Evolutionary conservation across 2,329 filamentous ascomycete genomes (phyloP).

Genomic region (Xylariaceae sp.): DNA sequence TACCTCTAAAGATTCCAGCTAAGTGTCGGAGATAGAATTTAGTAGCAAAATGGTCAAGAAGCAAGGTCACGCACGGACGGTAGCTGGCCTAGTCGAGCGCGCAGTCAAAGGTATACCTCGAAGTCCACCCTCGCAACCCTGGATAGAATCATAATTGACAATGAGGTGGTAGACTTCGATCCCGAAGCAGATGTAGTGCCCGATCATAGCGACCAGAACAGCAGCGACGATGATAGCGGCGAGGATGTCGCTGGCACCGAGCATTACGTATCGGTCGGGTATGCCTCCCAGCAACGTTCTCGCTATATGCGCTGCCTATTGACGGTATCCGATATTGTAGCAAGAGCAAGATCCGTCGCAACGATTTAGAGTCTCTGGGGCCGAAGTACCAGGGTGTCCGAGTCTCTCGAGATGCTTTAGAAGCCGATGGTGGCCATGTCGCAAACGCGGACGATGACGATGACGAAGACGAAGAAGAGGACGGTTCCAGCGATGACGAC

Average conservation of each 20-base stretch:
- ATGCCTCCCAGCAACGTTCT: conserved; percentile 18
- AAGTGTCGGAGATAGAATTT: neutral
- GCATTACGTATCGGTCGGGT: conserved; percentile 61
- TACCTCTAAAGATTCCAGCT: conserved; percentile 11
- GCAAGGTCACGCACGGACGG: conserved; percentile 52
- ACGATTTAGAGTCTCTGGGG: conserved; percentile 63
- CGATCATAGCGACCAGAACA: conserved; percentile 47
- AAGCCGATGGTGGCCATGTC: conserved; percentile 35
- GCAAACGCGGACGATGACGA: conserved; percentile 37
- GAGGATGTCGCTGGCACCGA: conserved; percentile 64
- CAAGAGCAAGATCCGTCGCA: conserved; percentile 78
- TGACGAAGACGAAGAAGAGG: conserved; percentile 41
- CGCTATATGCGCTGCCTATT: conserved; percentile 6
- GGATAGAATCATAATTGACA: conserved; percentile 11
- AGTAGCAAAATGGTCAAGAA: conserved; percentile 39
- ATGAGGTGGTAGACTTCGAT: conserved; percentile 60
- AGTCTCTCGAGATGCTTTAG: conserved; percentile 59
- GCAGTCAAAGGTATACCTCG: conserved; percentile 51
- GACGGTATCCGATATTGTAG: too few species aligned
- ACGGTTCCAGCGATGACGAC: conserved; percentile 35
- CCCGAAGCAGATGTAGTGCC: conserved; percentile 60
- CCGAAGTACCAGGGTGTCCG: conserved; percentile 74
- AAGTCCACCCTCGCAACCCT: conserved; percentile 1
- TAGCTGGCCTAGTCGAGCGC: conserved; percentile 58
- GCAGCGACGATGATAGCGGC: conserved; percentile 45